These are phyloP conservation scores for Aspergillus caelatus DNA, from an alignment of 2,329 filamentous ascomycete species.

Conservation along the genomic window DNA sequence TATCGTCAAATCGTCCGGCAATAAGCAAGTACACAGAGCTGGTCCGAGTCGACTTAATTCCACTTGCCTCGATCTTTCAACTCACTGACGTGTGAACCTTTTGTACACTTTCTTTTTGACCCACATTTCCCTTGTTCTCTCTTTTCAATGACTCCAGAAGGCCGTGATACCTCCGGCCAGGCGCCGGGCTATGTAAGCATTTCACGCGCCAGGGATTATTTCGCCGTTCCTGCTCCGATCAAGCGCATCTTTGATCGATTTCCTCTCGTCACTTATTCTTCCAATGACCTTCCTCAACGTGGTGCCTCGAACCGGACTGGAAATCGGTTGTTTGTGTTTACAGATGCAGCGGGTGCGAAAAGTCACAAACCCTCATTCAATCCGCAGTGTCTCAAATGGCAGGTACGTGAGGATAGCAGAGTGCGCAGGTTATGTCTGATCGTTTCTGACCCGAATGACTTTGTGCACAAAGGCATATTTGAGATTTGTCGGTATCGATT, in stretches of 20 bases:
- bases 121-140: not conserved
- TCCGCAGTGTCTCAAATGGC: constrained; percentile 92
- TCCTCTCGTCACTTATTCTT: constrained; percentile 73
- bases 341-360: constrained; percentile 63
- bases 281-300: constrained; percentile 73
- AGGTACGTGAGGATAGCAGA: constrained; percentile 58
- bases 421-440: not conserved
- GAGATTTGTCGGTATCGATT: constrained; percentile 71
- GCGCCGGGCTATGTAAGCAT: constrained; percentile 25
- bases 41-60: not conserved
- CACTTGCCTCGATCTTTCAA: not conserved
- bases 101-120: not conserved
- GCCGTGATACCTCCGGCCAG: constrained; percentile 26
- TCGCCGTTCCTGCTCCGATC: constrained; percentile 66
- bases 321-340: constrained; percentile 76
- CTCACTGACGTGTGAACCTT: not conserved
- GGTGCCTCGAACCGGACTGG: constrained; percentile 51
- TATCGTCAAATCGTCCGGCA: constrained; percentile 1
- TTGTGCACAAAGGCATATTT: constrained; percentile 69
- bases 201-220: constrained; percentile 34
- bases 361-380: constrained; percentile 77
- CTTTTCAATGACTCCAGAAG: constrained; percentile 31
- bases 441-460: constrained; percentile 5
- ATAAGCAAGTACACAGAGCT: not conserved
- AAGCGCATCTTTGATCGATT: constrained; percentile 83